A percentile compares a stretch with the other conserved stretches of the same genome.
Conservation (phyloP, 1,284 basidiomycete species). For the Moniliella sp. region DNA sequence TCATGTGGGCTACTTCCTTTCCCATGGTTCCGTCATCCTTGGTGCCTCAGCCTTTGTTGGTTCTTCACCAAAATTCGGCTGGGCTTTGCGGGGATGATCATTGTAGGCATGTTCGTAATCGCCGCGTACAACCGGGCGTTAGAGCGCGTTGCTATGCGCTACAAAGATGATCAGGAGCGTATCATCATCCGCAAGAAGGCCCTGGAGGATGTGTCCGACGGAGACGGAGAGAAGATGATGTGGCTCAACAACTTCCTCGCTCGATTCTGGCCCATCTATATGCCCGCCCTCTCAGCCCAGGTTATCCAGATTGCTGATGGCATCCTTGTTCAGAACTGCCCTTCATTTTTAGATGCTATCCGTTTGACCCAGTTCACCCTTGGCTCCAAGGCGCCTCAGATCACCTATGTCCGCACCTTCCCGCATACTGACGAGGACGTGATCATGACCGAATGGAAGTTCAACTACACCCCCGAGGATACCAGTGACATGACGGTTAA, state of each 20-base stretch:
- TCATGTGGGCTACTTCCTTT: conserved; percentile 22
- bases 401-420: conserved; percentile 77
- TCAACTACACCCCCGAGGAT: conserved; percentile 87
- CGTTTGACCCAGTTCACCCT: conserved; percentile 60
- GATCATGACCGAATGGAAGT: conserved; percentile 88
- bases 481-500: conserved; percentile 59
- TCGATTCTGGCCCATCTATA: conserved; percentile 44
- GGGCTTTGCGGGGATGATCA: conserved; percentile 12
- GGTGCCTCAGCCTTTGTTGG: conserved; percentile 22
- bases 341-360: conserved; percentile 63
- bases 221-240: conserved; percentile 66
- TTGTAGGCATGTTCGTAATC: conserved; percentile 18
- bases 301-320: conserved; percentile 73
- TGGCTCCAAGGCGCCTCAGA: conserved; percentile 67
- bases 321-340: conserved; percentile 59
- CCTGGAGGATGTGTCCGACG: conserved; percentile 38
- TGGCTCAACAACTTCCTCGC: conserved; percentile 46
- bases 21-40: conserved; percentile 18
- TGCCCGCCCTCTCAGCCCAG: conserved; percentile 59
- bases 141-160: conserved; percentile 52
- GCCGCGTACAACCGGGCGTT: conserved; percentile 69
- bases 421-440: conserved; percentile 59
- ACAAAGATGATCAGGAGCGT: conserved; percentile 80
- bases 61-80: conserved; percentile 24
- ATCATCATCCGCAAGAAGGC: conserved; percentile 77